A percentile compares a stretch with the other conserved stretches of the same genome.
These are phyloP conservation scores for Nyssa sinensis DNA, from an alignment of 148 eudicot genomes.

Conservation along the genomic window DNA sequence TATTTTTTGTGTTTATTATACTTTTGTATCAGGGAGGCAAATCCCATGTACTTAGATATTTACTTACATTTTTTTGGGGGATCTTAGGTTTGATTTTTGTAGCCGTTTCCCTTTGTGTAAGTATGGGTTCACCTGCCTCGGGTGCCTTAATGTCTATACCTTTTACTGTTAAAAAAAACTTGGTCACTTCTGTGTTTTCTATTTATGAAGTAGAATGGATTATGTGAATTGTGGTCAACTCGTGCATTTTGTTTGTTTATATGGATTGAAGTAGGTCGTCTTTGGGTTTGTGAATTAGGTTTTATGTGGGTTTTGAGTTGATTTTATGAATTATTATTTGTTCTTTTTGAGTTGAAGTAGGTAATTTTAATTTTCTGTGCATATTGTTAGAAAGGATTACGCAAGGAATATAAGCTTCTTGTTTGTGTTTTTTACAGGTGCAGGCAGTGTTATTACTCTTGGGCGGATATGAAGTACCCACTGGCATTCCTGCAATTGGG, in stretches of 20 bases:
- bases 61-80: too few relatives aligned
- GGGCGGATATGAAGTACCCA: conserved; percentile 69
- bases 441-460: conserved; percentile 84
- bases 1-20: too few relatives aligned
- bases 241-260: background rate
- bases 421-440: conserved; percentile 44
- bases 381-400: background rate
- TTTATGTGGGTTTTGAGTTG: background rate
- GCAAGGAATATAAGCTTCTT: background rate
- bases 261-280: too few relatives aligned
- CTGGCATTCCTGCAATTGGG: conserved; percentile 46
- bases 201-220: background rate
- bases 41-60: too few relatives aligned
- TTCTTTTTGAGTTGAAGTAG: background rate
- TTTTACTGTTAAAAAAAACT: too few relatives aligned
- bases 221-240: background rate
- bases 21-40: too few relatives aligned
- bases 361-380: background rate
- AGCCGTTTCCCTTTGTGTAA: too few relatives aligned
- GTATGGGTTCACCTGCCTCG: too few relatives aligned
- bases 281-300: background rate
- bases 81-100: too few relatives aligned
- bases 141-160: too few relatives aligned
- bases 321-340: background rate
- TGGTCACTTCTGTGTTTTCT: background rate